A percentile compares a stretch with the other conserved stretches of the same genome.
Conservation (phyloP, 2,329 filamentous ascomycete genomes). For the Paramyrothecium sp. region DNA sequence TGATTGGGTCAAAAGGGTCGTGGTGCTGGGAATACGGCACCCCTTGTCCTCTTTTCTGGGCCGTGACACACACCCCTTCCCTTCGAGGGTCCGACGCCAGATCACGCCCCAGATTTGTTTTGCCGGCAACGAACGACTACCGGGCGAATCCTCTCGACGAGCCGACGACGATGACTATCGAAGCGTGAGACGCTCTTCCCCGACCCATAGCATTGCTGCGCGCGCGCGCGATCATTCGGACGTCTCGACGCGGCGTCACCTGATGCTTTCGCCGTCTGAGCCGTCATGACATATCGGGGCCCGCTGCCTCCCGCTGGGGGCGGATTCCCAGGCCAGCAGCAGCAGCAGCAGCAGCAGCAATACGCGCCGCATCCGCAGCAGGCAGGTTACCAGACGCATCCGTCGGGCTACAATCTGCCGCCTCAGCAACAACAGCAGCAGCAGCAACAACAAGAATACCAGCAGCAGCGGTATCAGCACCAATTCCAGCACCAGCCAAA, state of each 20-base stretch:
- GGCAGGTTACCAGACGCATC: not conserved
- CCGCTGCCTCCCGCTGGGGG: constrained; percentile 36
- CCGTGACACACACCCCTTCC: not conserved
- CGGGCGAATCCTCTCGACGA: not conserved
- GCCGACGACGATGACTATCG: not conserved
- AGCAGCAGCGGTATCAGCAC: constrained; percentile 17
- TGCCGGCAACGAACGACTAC: not conserved
- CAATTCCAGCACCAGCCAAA: constrained; percentile 21
- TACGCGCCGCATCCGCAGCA: constrained; percentile 14
- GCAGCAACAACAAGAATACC: constrained; percentile 20
- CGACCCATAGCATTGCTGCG: not conserved
- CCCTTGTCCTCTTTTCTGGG: constrained; percentile 1
- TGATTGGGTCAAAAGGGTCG: no score
- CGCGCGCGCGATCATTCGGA: not conserved
- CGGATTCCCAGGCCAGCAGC: constrained; percentile 35
- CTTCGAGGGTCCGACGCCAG: not conserved
- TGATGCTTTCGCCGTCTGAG: not conserved
- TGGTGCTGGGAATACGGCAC: not conserved
- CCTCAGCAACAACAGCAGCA: constrained; percentile 21
- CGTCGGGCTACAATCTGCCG: constrained; percentile 16
- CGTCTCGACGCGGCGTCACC: not conserved
- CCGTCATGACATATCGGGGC: constrained; percentile 30
- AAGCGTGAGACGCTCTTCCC: not conserved
- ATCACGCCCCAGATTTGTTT: not conserved
- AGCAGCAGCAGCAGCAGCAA: constrained; percentile 21